A percentile compares a stretch with the other conserved stretches of the same genome.
Evolutionary conservation across 2,329 filamentous ascomycete genomes (phyloP).

Genomic region (Proliferodiscus dingleyae): DNA sequence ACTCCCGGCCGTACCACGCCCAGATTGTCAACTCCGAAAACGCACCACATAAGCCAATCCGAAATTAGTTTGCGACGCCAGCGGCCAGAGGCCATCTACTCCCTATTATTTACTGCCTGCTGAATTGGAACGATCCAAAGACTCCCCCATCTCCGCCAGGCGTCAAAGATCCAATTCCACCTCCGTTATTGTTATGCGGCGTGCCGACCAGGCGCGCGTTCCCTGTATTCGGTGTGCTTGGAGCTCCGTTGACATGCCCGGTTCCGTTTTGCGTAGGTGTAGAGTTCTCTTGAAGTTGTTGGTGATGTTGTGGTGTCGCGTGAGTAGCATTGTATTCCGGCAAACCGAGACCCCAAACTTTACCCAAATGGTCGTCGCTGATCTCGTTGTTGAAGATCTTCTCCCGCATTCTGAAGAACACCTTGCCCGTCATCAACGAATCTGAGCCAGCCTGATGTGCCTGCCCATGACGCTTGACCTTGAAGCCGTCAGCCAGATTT

Average conservation of each 20-base stretch:
- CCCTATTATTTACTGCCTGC: conserved; percentile 28
- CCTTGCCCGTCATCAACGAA: conserved; percentile 84
- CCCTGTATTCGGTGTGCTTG: conserved; percentile 67
- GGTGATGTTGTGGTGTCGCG: conserved; percentile 36
- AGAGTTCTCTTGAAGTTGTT: conserved; percentile 39
- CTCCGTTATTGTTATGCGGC: conserved; percentile 49
- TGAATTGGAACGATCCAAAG: conserved; percentile 62
- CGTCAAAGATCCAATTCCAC: conserved; percentile 67
- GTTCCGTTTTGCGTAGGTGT: conserved; percentile 52
- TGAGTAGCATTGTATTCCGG: conserved; percentile 49
- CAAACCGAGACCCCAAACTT: conserved; percentile 86
- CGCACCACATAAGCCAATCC: conserved; percentile 13
- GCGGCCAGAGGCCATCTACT: too few species aligned
- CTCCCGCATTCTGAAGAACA: conserved; percentile 90
- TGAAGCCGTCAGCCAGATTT: conserved; percentile 88
- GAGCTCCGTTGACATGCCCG: conserved; percentile 45
- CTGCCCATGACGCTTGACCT: conserved; percentile 79
- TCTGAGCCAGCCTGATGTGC: conserved; percentile 93
- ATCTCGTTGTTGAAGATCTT: conserved; percentile 82
- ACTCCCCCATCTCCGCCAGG: conserved; percentile 70
- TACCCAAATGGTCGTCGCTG: conserved; percentile 75
- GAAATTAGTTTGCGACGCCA: too few species aligned
- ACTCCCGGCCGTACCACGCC: background rate
- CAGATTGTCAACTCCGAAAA: background rate
- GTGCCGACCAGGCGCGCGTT: conserved; percentile 45